Percentiles rank a stretch among this genome's conserved stretches.
phyloP scores from a whole-genome alignment of 306 rosid species.

The Dalbergia cultrata region DNA sequence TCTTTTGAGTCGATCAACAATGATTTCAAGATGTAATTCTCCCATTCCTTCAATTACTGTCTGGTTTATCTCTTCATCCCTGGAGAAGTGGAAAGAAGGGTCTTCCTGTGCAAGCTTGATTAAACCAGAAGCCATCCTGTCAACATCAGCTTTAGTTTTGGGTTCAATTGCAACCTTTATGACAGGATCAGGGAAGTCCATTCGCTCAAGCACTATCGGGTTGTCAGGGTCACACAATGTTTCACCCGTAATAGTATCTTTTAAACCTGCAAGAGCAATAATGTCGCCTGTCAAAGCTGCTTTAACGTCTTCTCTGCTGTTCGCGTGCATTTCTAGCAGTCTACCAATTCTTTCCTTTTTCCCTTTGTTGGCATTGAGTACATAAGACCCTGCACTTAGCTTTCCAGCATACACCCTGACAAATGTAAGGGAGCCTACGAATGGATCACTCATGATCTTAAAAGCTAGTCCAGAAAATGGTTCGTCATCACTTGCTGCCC shows the following conservation, averaged over 20 bases:
- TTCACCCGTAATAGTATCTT: slow-evolving; percentile 95
- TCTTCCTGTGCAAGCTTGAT: slow-evolving; percentile 98
- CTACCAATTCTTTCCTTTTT: slow-evolving; percentile 95
- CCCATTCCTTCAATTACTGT: slow-evolving; percentile 99
- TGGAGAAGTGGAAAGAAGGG: slow-evolving; percentile 96
- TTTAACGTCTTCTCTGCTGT: slow-evolving; percentile 97
- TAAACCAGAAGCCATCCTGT: slow-evolving; percentile 92
- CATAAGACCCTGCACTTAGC: slow-evolving; percentile 85
- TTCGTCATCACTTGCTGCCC: slow-evolving; percentile 81
- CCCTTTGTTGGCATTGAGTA: slow-evolving; percentile 89
- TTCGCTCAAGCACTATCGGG: slow-evolving; percentile 88
- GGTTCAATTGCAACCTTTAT: slow-evolving; percentile 99
- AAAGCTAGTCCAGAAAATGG: slow-evolving; percentile 96
- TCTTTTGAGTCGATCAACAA: slow-evolving; percentile 94
- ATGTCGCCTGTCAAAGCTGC: slow-evolving; percentile 90
- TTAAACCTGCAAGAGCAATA: slow-evolving; percentile 92
- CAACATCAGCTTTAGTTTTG: slow-evolving; percentile 96
- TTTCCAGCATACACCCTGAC: slow-evolving; percentile 92
- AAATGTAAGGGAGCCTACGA: slow-evolving; percentile 94
- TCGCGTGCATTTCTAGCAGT: slow-evolving; percentile 97
- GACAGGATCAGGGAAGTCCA: slow-evolving; percentile 99
- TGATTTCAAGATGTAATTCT: slow-evolving; percentile 97
- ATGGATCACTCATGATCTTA: slow-evolving; percentile 98
- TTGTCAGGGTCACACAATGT: slow-evolving; percentile 81
- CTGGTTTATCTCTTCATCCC: slow-evolving; percentile 97